Evolutionary conservation across 2,329 filamentous ascomycete genomes (phyloP).

Genomic region (Ramularia endophylla): DNA sequence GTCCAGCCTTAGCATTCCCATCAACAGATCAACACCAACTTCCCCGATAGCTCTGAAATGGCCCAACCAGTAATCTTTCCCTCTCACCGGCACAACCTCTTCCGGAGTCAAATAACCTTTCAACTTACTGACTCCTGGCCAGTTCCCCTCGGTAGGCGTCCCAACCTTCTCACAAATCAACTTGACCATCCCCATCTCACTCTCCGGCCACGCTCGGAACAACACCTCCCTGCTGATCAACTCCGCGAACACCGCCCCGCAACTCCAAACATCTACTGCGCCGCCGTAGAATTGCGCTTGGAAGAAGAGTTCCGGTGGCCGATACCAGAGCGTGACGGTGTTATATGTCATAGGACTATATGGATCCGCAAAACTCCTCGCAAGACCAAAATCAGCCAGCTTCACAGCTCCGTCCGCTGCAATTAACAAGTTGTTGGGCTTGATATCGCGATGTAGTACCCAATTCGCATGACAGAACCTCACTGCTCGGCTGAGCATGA

Average conservation of each 20-base stretch:
- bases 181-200: conserved; percentile 78
- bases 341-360: conserved; percentile 81
- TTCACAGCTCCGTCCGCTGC: conserved; percentile 90
- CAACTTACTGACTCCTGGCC: conserved; percentile 82
- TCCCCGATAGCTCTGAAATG: conserved; percentile 75
- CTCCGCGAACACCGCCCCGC: conserved; percentile 89
- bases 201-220: conserved; percentile 63
- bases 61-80: conserved; percentile 65
- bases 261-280: conserved; percentile 89
- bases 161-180: conserved; percentile 82
- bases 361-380: conserved; percentile 82
- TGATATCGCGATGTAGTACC: conserved; percentile 94
- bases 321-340: conserved; percentile 96
- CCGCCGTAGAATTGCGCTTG: conserved; percentile 84
- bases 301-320: conserved; percentile 88
- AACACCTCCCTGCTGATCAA: conserved; percentile 77
- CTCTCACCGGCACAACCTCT: conserved; percentile 53
- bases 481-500: conserved; percentile 86
- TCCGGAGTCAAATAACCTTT: conserved; percentile 71
- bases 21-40: conserved; percentile 80
- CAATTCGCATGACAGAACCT: conserved; percentile 98
- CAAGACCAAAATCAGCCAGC: conserved; percentile 95
- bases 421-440: conserved; percentile 96
- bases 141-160: conserved; percentile 87
- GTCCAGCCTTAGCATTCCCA: conserved; percentile 78